A percentile compares a stretch with the other conserved stretches of the same genome.
Conservation (phyloP, 768 basidiomycete species). For the Sporobolomyces phaffii region DNA sequence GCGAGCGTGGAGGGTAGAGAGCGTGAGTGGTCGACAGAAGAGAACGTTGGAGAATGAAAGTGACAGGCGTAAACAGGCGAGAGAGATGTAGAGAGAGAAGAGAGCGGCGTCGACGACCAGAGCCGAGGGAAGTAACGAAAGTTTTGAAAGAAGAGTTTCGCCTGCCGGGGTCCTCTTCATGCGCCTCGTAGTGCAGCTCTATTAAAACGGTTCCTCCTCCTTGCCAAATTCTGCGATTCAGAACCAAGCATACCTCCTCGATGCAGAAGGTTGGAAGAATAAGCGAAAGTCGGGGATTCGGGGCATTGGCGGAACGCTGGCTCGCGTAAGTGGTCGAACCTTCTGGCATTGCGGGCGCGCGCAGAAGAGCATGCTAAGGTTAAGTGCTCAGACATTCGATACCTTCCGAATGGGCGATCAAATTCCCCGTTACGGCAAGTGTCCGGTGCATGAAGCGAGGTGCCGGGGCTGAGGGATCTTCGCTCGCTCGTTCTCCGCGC, state of each 20-base stretch:
- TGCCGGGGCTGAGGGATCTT: too few relatives aligned
- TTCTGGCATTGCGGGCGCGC: not conserved
- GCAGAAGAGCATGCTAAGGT: not conserved
- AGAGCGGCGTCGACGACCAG: too few relatives aligned
- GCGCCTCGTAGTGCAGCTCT: too few relatives aligned
- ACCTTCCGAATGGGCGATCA: not conserved
- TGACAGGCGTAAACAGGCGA: not conserved
- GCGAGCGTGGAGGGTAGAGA: not conserved
- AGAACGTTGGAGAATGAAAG: too few relatives aligned
- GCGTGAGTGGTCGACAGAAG: not conserved
- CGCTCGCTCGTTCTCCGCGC: too few relatives aligned
- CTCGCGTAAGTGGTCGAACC: not conserved
- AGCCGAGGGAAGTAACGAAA: too few relatives aligned
- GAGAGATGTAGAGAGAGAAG: not conserved
- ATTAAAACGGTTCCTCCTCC: too few relatives aligned
- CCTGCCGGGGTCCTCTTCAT: too few relatives aligned
- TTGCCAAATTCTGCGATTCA: too few relatives aligned
- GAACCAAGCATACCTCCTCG: not conserved
- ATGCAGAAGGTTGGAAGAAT: not conserved
- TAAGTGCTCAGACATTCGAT: not conserved
- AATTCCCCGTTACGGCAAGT: not conserved
- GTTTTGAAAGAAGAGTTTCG: too few relatives aligned
- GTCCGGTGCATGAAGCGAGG: not conserved
- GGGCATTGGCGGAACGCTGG: not conserved
- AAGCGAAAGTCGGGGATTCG: too few relatives aligned